Percentiles rank a stretch among this genome's conserved stretches.
Evolutionary conservation across 768 basidiomycete genomes (phyloP).

Genomic region (Leccinum fibrillosum): DNA sequence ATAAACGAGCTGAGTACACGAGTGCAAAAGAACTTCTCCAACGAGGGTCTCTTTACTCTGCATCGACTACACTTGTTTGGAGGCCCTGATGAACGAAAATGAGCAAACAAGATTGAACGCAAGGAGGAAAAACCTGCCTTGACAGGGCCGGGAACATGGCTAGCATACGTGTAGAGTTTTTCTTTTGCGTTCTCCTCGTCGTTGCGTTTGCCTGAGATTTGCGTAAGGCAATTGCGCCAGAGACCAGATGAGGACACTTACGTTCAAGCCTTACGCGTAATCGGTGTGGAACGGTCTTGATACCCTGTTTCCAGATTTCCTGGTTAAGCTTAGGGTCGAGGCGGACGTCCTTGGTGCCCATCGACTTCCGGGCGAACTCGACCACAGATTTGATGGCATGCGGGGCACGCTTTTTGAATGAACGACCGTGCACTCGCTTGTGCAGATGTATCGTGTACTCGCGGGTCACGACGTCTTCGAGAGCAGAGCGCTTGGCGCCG

Average conservation of each 20-base stretch:
- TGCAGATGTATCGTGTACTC: constrained; percentile 99
- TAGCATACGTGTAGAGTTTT: constrained; percentile 92
- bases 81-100: constrained; percentile 55
- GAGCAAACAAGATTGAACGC: constrained; percentile 1
- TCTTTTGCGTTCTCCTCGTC: constrained; percentile 99
- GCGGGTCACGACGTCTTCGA: constrained; percentile 96
- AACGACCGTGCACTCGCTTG: constrained; percentile 88
- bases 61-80: constrained; percentile 78
- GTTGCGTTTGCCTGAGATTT: constrained; percentile 82
- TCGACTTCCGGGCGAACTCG: constrained; percentile 87
- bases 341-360: constrained; percentile 94
- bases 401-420: constrained; percentile 98
- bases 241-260: constrained; percentile 37
- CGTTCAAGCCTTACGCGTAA: constrained; percentile 93
- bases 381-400: constrained; percentile 94
- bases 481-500: constrained; percentile 87
- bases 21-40: constrained; percentile 9
- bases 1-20: constrained; percentile 19
- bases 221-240: background rate
- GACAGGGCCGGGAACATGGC: constrained; percentile 72
- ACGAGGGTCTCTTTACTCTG: constrained; percentile 49
- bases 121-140: constrained; percentile 56
- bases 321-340: constrained; percentile 97
- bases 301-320: constrained; percentile 88
- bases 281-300: constrained; percentile 91